Conservation (phyloP, 805 yeast genomes). For the Ogataea paraovalis region DNA sequence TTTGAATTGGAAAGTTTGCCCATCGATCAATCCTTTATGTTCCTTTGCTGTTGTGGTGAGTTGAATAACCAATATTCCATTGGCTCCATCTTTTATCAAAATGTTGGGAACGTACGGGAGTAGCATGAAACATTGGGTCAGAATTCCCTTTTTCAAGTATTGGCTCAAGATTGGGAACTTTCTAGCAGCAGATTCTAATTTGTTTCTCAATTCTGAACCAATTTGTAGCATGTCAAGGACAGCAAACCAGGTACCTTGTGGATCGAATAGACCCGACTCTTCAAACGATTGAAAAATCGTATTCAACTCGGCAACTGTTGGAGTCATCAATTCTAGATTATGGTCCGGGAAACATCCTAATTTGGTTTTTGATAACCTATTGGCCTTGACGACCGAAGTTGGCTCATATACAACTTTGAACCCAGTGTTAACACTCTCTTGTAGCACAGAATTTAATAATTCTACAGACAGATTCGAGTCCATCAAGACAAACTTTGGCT, state of each 20-base stretch:
- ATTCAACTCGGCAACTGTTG: constrained; percentile 62
- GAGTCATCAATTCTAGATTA: constrained; percentile 50
- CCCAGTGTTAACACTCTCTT: constrained; percentile 13
- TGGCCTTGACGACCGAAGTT: constrained; percentile 65
- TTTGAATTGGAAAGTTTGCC: constrained; percentile 3
- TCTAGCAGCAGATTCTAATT: constrained; percentile 34
- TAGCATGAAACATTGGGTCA: constrained; percentile 68
- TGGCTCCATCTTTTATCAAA: constrained; percentile 60
- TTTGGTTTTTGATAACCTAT: constrained; percentile 36
- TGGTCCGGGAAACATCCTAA: constrained; percentile 47
- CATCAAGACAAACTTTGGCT: constrained; percentile 50
- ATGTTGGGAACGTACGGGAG: constrained; percentile 70
- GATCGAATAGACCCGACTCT: constrained; percentile 39
- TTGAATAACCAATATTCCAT: constrained; percentile 54
- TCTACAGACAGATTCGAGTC: constrained; percentile 64
- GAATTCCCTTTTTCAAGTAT: constrained; percentile 39
- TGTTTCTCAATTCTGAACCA: constrained; percentile 42
- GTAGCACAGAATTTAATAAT: constrained; percentile 37
- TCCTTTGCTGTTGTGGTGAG: constrained; percentile 29
- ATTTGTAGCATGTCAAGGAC: constrained; percentile 57
- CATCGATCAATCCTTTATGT: constrained; percentile 9
- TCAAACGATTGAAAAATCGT: constrained; percentile 50
- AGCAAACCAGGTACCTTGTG: constrained; percentile 69
- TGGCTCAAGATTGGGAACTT: constrained; percentile 24
- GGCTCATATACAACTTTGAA: constrained; percentile 62